Evolutionary conservation across 805 yeast genomes (phyloP).

Genomic region (Ogataea populi-albae): DNA sequence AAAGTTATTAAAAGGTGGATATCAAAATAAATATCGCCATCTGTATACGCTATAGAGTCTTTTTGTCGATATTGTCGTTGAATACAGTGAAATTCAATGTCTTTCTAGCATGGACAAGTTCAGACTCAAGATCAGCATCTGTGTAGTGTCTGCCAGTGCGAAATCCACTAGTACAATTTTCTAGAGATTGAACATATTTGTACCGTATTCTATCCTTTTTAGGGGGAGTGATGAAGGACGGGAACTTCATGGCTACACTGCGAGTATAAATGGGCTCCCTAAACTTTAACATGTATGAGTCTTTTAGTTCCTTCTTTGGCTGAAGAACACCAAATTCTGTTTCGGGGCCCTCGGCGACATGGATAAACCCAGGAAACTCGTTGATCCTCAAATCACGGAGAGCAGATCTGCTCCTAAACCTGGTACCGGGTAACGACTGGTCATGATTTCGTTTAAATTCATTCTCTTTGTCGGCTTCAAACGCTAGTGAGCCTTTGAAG

Average conservation of each 20-base stretch:
- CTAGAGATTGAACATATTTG: slow-evolving; percentile 16
- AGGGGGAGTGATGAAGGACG: slow-evolving; percentile 26
- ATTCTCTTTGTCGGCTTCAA: slow-evolving; percentile 14
- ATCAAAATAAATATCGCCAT: too few relatives aligned
- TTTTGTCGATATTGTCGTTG: slow-evolving; percentile 11
- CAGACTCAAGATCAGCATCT: slow-evolving; percentile 8
- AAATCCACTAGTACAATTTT: neutral
- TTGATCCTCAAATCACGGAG: slow-evolving; percentile 18
- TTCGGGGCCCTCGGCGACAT: slow-evolving; percentile 2
- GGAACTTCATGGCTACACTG: slow-evolving; percentile 8
- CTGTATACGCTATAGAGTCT: slow-evolving; percentile 2
- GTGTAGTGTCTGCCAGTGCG: slow-evolving; percentile 1
- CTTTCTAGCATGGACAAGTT: slow-evolving; percentile 7
- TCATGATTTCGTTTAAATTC: slow-evolving; percentile 1
- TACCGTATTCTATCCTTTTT: slow-evolving; percentile 16
- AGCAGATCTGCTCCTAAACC: slow-evolving; percentile 2
- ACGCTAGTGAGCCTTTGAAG: slow-evolving; percentile 6
- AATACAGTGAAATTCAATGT: slow-evolving; percentile 14
- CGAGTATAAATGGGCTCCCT: neutral
- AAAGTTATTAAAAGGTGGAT: too few relatives aligned
- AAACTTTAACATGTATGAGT: slow-evolving; percentile 18
- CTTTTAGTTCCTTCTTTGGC: slow-evolving; percentile 19
- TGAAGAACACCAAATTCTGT: slow-evolving; percentile 14
- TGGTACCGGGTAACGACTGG: neutral
- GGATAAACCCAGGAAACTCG: slow-evolving; percentile 20